Base-by-base conservation (phyloP, 805 yeast species). In the Candida gorgasii region DNA sequence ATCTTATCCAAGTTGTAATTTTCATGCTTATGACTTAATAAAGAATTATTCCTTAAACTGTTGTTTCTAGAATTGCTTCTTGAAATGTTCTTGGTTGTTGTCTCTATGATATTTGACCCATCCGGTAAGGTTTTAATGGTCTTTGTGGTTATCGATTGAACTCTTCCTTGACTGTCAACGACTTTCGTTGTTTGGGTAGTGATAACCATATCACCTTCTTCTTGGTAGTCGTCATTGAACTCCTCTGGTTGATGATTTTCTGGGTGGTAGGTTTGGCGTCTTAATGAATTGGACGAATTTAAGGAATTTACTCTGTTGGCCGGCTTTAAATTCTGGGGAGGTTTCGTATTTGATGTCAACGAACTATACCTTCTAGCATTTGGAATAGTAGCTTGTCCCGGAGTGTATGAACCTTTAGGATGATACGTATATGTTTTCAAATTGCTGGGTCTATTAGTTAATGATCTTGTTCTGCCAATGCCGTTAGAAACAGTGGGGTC, bases 171-270 rank as follows among this genome's bases (percentile, higher is more conserved):
- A 3, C 69, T 48, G 41, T 70, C 76, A 6, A 67, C 57, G 11
- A 69, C 63, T 43, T 65, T 68, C 17, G 73, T 69, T 5, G 74
- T 69, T 45, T 66, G 68, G 22, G 74, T 69, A n/a, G 73, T 67
- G 13, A 69, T 49, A 5, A 63, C 48, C 12, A 50, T 53, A 14
- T 55, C 62, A 5, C 52, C 63, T 20, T 48, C 56, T 13, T 46
- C 46, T 11, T 40, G 39, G n/a, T 34, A 15, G 8, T 36, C 44
- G 17, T 46, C 52, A 16, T 28, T 14, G 11, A 17, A 9, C 3
- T 15, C 8, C 11, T 32, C 32, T 12, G 14, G 28, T 11, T 26
- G 18, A n/a, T 23, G 29, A 11, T 13, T 24, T 36, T 23, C 19
- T 24, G 19, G 20, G 8, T 34, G 37, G 15, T 20, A 34, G 14